Conservation (phyloP, 805 yeast species). For the Nakazawaea anatomiae region DNA sequence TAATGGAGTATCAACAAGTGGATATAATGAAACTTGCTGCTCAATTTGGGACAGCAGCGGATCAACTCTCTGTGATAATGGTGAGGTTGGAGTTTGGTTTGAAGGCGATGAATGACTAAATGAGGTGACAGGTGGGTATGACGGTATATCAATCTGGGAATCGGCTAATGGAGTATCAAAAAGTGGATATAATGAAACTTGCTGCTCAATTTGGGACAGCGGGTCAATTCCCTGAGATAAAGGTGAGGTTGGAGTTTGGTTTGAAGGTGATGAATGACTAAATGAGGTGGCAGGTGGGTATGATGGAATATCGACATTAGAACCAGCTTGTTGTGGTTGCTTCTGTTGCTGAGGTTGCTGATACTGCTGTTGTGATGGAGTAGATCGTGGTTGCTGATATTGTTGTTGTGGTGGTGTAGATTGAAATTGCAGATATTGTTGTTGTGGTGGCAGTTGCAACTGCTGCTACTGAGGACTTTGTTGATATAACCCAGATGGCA, state of each 20-base stretch:
- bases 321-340: background rate
- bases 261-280: too few species aligned
- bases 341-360: constrained; percentile 4
- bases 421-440: constrained; percentile 5
- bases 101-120: background rate
- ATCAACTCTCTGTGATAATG: background rate
- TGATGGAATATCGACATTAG: background rate
- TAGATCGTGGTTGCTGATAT: constrained; percentile 1
- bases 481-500: background rate
- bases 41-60: background rate
- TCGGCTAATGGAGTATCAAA: too few species aligned
- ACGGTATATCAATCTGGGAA: too few species aligned
- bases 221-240: too few species aligned
- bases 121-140: background rate
- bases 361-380: constrained; percentile 1
- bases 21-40: background rate
- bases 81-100: background rate
- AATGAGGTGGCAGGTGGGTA: too few species aligned
- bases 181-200: too few species aligned
- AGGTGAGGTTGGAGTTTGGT: too few species aligned
- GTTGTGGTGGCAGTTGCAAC: constrained; percentile 6
- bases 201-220: too few species aligned
- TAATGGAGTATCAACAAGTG: background rate
- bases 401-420: background rate
- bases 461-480: constrained; percentile 3